These are phyloP conservation scores for Dactylellina sp. DNA, from an alignment of 2,329 filamentous ascomycete genomes.

Conservation along the genomic window DNA sequence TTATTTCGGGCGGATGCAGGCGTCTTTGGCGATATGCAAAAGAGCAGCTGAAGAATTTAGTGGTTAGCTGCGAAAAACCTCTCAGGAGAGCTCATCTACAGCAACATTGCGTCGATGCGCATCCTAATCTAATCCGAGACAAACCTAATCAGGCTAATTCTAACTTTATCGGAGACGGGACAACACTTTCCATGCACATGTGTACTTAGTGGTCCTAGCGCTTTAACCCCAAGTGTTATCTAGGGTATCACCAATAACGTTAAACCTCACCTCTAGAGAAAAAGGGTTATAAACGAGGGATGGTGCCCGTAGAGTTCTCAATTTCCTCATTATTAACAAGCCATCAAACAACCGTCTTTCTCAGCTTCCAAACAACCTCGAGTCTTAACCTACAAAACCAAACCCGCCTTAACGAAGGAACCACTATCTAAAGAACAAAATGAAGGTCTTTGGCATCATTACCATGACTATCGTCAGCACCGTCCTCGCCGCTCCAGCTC, in stretches of 20 bases:
- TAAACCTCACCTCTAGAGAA: constrained; percentile 3
- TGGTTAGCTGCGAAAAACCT: constrained; percentile 1
- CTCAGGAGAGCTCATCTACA: constrained; percentile 31
- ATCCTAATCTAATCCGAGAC: not conserved
- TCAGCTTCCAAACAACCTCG: not conserved
- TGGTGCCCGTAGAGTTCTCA: not conserved
- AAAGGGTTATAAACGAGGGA: constrained; percentile 22
- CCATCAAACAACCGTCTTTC: not conserved
- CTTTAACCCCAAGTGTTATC: constrained; percentile 5
- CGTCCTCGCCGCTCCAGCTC: constrained; percentile 22
- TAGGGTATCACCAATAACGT: constrained; percentile 19
- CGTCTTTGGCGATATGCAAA: constrained; percentile 5
- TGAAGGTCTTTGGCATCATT: constrained; percentile 33
- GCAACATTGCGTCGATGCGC: no score
- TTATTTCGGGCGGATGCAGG: constrained; percentile 12
- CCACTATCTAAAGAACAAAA: constrained; percentile 5
- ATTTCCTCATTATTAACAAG: not conserved
- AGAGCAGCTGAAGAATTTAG: constrained; percentile 26
- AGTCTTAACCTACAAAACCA: not conserved
- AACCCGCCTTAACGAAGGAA: no score
- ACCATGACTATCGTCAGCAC: constrained; percentile 12
- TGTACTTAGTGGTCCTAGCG: constrained; percentile 3
- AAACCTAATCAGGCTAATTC: constrained; percentile 38
- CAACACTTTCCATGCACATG: constrained; percentile 15
- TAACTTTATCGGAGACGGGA: not conserved